These are phyloP conservation scores for Penicillium corylophilum DNA, from an alignment of 2,329 filamentous ascomycete species.

Conservation along the genomic window DNA sequence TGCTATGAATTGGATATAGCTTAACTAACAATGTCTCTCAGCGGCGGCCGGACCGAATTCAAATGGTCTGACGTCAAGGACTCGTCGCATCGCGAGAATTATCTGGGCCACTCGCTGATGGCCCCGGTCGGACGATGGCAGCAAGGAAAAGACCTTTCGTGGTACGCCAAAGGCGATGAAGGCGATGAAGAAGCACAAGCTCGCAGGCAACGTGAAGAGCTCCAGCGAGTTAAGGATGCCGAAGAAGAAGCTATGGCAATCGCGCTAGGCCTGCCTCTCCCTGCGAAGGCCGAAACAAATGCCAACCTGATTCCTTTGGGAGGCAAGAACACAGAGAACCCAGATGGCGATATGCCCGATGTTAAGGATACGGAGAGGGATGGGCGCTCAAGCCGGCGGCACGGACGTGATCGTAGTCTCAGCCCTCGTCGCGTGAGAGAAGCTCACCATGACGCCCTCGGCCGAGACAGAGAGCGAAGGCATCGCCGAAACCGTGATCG, in stretches of 20 bases:
- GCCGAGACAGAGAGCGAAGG: constrained; percentile 49
- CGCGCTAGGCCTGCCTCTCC: constrained; percentile 76
- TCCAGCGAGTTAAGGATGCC: constrained; percentile 79
- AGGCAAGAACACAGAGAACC: constrained; percentile 49
- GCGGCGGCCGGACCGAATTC: constrained; percentile 88
- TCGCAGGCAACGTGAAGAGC: constrained; percentile 67
- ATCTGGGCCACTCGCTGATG: constrained; percentile 87
- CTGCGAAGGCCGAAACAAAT: constrained; percentile 63
- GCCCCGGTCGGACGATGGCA: constrained; percentile 92
- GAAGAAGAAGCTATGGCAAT: constrained; percentile 87
- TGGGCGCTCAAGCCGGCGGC: constrained; percentile 23
- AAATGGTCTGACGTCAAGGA: constrained; percentile 92
- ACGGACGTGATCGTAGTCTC: constrained; percentile 33
- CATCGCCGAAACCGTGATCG: constrained; percentile 36
- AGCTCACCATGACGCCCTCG: constrained; percentile 29
- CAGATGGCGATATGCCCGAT: constrained; percentile 28
- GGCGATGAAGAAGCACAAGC: constrained; percentile 48
- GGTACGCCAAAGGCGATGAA: constrained; percentile 63
- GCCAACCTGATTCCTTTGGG: constrained; percentile 63
- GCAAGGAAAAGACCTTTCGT: constrained; percentile 67
- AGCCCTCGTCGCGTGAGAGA: constrained; percentile 33
- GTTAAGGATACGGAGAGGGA: constrained; percentile 23
- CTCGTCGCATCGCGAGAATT: constrained; percentile 84
- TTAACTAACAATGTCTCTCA: constrained; percentile 25
- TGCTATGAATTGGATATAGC: not conserved